These are phyloP conservation scores for Solanum commersonii DNA, from an alignment of 257 asterid genomes.

Conservation along the genomic window DNA sequence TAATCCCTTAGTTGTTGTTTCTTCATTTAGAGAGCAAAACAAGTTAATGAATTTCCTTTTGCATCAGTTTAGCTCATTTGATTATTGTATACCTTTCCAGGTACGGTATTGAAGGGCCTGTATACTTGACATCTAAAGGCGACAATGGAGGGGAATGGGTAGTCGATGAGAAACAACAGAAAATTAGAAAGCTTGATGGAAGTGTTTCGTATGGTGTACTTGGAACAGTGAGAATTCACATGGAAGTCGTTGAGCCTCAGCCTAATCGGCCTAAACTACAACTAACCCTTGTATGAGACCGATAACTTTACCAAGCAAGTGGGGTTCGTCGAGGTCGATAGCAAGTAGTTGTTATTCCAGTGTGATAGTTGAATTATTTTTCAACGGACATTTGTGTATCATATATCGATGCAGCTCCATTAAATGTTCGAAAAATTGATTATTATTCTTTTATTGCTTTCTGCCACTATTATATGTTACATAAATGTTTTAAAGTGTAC, in stretches of 20 bases:
- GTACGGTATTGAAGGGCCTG: conserved; percentile 96
- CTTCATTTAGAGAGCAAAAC: not conserved
- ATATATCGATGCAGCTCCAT: not conserved
- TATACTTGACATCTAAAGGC: conserved; percentile 45
- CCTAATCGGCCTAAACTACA: conserved; percentile 96
- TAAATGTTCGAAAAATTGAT: not conserved
- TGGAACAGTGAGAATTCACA: conserved; percentile 66
- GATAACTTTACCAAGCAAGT: not conserved
- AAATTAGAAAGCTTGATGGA: conserved; percentile 42
- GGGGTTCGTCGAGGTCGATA: not conserved
- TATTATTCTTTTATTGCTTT: not conserved
- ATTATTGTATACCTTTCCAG: conserved; percentile 21
- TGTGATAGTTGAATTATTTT: not conserved
- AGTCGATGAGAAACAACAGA: conserved; percentile 72
- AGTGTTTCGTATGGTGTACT: conserved; percentile 58
- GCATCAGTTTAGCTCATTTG: not conserved
- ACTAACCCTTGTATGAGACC: conserved; percentile 43
- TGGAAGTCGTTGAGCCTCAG: conserved; percentile 92
- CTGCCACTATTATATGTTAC: not conserved
- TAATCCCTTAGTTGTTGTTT: not conserved
- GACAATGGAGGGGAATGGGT: conserved; percentile 72
- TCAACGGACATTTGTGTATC: not conserved
- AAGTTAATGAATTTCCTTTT: not conserved
- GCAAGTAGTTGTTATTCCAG: not conserved
- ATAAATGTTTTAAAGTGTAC: not conserved